These are phyloP conservation scores for Hyaloperonospora brassicae DNA, from an alignment of 352 stramenopile species.

Conservation along the genomic window DNA sequence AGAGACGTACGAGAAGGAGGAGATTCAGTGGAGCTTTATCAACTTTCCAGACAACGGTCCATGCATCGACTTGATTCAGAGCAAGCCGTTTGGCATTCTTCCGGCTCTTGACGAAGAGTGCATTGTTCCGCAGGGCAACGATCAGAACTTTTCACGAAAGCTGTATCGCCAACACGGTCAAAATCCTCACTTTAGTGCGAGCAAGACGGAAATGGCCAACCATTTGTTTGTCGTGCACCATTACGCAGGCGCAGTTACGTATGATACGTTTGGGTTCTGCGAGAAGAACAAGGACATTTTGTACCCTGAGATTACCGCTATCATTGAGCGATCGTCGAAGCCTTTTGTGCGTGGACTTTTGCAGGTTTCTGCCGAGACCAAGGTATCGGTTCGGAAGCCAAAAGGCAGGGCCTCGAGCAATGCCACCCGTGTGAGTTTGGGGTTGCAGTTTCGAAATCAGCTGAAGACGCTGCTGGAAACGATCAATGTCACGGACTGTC, in stretches of 20 bases:
- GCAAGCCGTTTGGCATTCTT: slow-evolving; percentile 77
- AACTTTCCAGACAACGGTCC: slow-evolving; percentile 86
- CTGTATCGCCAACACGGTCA: slow-evolving; percentile 61
- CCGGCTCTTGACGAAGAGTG: slow-evolving; percentile 86
- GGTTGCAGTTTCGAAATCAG: slow-evolving; percentile 89
- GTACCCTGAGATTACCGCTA: slow-evolving; percentile 72
- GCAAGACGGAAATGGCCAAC: slow-evolving; percentile 72
- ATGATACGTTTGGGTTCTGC: slow-evolving; percentile 90
- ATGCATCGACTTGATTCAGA: slow-evolving; percentile 87
- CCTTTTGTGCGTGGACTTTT: slow-evolving; percentile 61
- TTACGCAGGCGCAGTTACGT: slow-evolving; percentile 91
- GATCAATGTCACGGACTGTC: slow-evolving; percentile 90
- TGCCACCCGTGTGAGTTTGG: slow-evolving; percentile 53
- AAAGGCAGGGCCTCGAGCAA: slow-evolving; percentile 30
- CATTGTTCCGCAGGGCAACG: slow-evolving; percentile 82
- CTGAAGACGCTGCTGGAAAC: slow-evolving; percentile 89
- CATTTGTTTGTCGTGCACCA: slow-evolving; percentile 83
- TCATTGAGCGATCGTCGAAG: slow-evolving; percentile 66
- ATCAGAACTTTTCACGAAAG: slow-evolving; percentile 83
- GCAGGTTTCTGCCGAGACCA: slow-evolving; percentile 25
- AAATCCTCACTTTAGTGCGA: slow-evolving; percentile 65
- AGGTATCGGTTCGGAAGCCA: slow-evolving; percentile 18
- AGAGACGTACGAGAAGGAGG: slow-evolving; percentile 81
- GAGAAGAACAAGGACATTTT: slow-evolving; percentile 95
- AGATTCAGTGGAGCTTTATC: slow-evolving; percentile 86